A percentile compares a stretch with the other conserved stretches of the same genome.
phyloP scores from a whole-genome alignment of 1,284 basidiomycete genomes.

The Stereum hirsutum region DNA sequence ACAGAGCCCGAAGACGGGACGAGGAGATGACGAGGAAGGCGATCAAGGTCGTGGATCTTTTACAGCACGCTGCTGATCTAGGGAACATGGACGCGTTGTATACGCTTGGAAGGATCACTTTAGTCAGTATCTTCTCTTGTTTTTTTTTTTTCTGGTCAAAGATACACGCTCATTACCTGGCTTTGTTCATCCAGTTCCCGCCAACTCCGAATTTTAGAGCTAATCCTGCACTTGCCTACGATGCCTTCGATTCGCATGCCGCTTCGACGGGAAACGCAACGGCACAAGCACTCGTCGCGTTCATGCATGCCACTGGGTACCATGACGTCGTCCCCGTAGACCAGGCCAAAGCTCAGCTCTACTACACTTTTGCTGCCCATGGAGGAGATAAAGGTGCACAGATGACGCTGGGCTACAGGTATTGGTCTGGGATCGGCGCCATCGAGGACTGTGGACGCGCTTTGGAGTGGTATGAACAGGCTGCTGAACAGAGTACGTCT shows the following conservation, averaged over 20 bases:
- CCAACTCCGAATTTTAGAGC: slow-evolving; percentile 53
- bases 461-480: slow-evolving; percentile 80
- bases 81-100: slow-evolving; percentile 74
- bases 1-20: slow-evolving; percentile 35
- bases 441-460: slow-evolving; percentile 79
- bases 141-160: background rate
- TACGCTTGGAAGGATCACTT: slow-evolving; percentile 58
- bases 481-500: slow-evolving; percentile 69
- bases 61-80: slow-evolving; percentile 71
- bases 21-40: slow-evolving; percentile 58
- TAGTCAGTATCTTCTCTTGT: slow-evolving; percentile 39
- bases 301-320: slow-evolving; percentile 85
- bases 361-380: slow-evolving; percentile 90
- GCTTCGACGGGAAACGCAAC: slow-evolving; percentile 67
- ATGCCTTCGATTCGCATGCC: slow-evolving; percentile 54
- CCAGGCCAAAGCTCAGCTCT: slow-evolving; percentile 75
- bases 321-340: slow-evolving; percentile 58
- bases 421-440: slow-evolving; percentile 92
- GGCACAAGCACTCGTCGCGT: slow-evolving; percentile 77
- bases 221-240: slow-evolving; percentile 52
- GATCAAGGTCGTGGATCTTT: slow-evolving; percentile 66
- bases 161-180: background rate
- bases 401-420: slow-evolving; percentile 91
- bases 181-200: slow-evolving; percentile 44
- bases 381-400: slow-evolving; percentile 82